Evolutionary conservation across 208 protist species (phyloP), one percentile per base, ranked within the genome.

Genomic region (Leishmania gerbilli): DNA sequence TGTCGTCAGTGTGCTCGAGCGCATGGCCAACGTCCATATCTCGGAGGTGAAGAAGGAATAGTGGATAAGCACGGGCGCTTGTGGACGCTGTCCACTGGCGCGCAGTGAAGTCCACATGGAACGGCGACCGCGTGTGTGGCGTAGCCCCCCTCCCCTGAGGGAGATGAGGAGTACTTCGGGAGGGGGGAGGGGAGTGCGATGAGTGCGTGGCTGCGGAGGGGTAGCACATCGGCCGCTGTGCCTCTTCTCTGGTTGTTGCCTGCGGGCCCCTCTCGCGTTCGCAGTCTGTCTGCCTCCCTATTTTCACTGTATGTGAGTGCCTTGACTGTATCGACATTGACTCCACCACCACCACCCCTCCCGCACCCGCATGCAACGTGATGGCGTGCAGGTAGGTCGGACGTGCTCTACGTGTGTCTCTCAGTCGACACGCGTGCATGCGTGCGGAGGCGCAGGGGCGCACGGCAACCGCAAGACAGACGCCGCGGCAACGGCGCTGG

Each of bases 1-100:
- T 8, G 92, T 99, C 24, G 88, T 99, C n/a, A 84, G 94, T 45
- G 97, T 98, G 34, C 87, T 99, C 27, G 98, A 99, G 88, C 85
- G 95, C 24, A 86, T 99, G 91, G 86, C 92, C 19, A 94, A 94
- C 72, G 82, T 89, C 51, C 84, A 94, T 60, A 96, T 98, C 56
- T 91, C 92, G 37, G 95, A 98, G 83, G 93, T 86, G 37, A 88
- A 90, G 69, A 91, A 90, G 72, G 71, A 53, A 56, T 76, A 81
- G 51, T 71, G 45, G 45, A 37, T 53, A 21, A 37, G 45, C 45
- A 4, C 27, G 9, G 2, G 27, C 11, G 17, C 31, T 49, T 74
- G 24, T 34, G 4, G 24, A 34, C 45, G 9, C 45, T 74, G 68
- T 21, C 2, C 17, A 8, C 11, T 40, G n/a, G 21, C 8, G 72